phyloP scores from a whole-genome alignment of 495 filamentous ascomycete genomes.

The Darksidea phi region DNA sequence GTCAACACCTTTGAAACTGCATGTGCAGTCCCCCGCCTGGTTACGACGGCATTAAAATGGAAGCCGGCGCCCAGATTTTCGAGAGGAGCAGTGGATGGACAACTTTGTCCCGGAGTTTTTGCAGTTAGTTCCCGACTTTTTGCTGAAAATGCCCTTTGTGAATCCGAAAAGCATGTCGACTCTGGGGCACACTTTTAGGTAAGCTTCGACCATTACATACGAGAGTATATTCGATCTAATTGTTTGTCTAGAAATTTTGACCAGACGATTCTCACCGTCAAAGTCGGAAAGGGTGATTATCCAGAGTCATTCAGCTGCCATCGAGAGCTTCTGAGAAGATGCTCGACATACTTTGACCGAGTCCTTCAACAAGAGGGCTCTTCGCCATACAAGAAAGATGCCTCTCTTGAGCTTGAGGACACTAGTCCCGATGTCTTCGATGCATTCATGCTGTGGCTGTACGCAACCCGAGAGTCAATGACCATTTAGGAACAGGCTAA shows the following conservation, averaged over 20 bases:
- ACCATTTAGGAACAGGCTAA: no score
- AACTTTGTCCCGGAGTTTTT: background rate
- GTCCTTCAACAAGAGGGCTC: conserved; percentile 13
- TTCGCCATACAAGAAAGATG: conserved; percentile 23
- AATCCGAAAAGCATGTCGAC: conserved; percentile 15
- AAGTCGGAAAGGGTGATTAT: conserved; percentile 20
- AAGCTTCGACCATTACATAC: background rate
- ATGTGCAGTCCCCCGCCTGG: no score
- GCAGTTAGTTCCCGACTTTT: background rate
- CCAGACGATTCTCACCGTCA: conserved; percentile 26
- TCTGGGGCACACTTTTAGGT: conserved; percentile 23
- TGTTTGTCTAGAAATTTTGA: conserved; percentile 18
- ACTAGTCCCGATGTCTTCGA: conserved; percentile 26
- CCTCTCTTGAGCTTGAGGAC: conserved; percentile 20
- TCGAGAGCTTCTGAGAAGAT: conserved; percentile 14
- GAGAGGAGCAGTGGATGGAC: background rate
- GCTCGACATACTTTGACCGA: conserved; percentile 23
- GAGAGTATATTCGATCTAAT: background rate
- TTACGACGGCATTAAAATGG: no score
- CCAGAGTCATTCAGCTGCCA: conserved; percentile 29
- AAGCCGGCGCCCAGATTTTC: background rate
- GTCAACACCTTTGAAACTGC: background rate
- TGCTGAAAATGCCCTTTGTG: conserved; percentile 23
- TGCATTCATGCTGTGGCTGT: conserved; percentile 29
- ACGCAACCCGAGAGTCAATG: no score